Base-by-base conservation (phyloP, 2,329 filamentous ascomycete genomes). In the Chaetomium strumarium region DNA sequence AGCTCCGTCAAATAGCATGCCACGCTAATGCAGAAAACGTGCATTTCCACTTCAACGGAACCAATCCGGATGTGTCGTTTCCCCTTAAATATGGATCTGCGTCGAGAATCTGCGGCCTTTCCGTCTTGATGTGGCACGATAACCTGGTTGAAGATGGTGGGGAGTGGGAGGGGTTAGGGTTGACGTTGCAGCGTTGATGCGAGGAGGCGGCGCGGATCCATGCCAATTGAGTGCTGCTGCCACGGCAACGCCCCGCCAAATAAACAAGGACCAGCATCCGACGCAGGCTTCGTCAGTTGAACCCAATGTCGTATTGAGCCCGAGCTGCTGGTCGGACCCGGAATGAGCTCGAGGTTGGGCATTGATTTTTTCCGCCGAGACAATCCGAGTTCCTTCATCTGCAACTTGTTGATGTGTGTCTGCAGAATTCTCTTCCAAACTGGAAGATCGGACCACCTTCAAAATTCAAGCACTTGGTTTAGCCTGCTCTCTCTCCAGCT, bases 221-320 rank as follows among this genome's bases (percentile, higher is more conserved):
- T 53, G 50, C 42, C 43, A 19, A 20, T 37, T 45, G 34, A 14
- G n/a, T n/a, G 9, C 16, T 16, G 57, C 48, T 59, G 56, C 57
- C 55, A 53, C 49, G 36, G 57, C 58, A 60, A 60, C 58, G 58
- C 58, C 57, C 58, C 58, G 53, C 58, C 55, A 60, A 60, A 60
- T 54, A 59, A 60, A 59, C 57, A 59, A 46, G 16, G 36, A 30
- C 43, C 17, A 43, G 24, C 46, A 43, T 41, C 49, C 51, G 56
- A 24, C 24, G 24, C 24, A 24, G 4, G 24, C 24, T 24, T 24
- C 24, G 53, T 10, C 37, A 52, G 46, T 54, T 58, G 56, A 53
- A 49, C 29, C 43, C 20, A 42, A 50, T 46, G 53, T 55, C 44
- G 48, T 50, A 57, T 57, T 49, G 48, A 46, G 40, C 44, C 49